A percentile compares a stretch with the other conserved stretches of the same genome.
phyloP scores from a whole-genome alignment of 148 eudicot genomes.

The Cornus kousa region DNA sequence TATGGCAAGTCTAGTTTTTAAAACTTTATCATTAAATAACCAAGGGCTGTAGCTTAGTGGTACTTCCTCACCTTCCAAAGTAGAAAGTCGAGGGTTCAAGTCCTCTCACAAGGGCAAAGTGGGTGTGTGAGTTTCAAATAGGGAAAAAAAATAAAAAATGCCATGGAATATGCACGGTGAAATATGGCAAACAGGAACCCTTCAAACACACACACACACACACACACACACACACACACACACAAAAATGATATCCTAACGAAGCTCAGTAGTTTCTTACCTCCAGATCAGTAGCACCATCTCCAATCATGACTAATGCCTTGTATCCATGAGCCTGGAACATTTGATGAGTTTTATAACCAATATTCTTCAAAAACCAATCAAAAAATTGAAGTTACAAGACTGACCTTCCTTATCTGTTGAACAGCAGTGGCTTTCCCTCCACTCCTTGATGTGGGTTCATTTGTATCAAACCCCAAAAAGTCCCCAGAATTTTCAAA shows the following conservation, averaged over 20 bases:
- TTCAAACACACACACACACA: background rate
- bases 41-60: too few species aligned
- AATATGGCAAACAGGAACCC: background rate
- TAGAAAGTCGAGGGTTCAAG: too few species aligned
- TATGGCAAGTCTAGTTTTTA: background rate
- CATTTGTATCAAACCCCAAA: conserved; percentile 71
- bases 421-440: conserved; percentile 95
- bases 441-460: conserved; percentile 95
- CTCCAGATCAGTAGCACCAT: conserved; percentile 99
- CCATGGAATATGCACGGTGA: background rate
- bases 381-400: background rate
- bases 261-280: conserved; percentile 30
- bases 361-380: conserved; percentile 1
- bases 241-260: background rate
- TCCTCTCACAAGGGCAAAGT: too few species aligned
- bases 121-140: background rate
- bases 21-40: too few species aligned
- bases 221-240: too few species aligned
- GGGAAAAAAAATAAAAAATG: too few species aligned
- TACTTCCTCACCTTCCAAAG: too few species aligned
- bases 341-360: background rate
- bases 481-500: conserved; percentile 74
- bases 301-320: conserved; percentile 87
- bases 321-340: conserved; percentile 77
- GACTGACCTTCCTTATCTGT: conserved; percentile 70